Percentiles rank a stretch among this genome's conserved stretches.
phyloP scores from a whole-genome alignment of 176 grass and related monocot species.

The Oropetium thomaeum region DNA sequence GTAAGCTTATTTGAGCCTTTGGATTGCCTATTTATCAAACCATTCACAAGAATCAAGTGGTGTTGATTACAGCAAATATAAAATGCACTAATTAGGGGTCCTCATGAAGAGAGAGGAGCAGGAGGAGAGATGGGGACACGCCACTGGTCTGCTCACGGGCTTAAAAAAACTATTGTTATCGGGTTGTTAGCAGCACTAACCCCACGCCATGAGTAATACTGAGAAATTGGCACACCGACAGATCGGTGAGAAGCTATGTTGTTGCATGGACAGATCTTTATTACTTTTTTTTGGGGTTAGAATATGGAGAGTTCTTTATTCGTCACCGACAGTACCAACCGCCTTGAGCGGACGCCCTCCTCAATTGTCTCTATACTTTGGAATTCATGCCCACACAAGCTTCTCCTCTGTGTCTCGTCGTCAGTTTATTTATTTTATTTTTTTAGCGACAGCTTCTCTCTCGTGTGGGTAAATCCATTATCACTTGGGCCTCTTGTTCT shows the following conservation, averaged over 20 bases:
- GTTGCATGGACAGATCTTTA: neutral
- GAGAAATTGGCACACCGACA: constrained; percentile 31
- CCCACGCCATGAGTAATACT: neutral
- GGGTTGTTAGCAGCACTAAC: constrained; percentile 25
- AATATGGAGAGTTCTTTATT: neutral
- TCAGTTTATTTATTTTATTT: no score
- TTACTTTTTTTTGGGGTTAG: no score
- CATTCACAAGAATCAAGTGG: neutral
- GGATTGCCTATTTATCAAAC: no score
- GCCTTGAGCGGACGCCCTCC: neutral
- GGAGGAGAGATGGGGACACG: constrained; percentile 15
- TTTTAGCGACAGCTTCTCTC: no score
- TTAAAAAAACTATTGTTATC: constrained; percentile 17
- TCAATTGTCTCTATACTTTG: neutral
- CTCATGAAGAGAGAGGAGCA: neutral
- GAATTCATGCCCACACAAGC: no score
- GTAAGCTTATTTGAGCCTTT: neutral
- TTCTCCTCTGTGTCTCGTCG: no score
- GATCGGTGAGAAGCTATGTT: constrained; percentile 22
- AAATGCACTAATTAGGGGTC: no score
- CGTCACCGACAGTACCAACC: constrained; percentile 33
- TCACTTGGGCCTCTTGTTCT: no score
- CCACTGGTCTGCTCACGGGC: constrained; percentile 26
- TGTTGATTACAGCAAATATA: constrained; percentile 16
- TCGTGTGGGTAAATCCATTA: no score